phyloP scores from a whole-genome alignment of 2,329 filamentous ascomycete genomes.

The Colletotrichum brevisporum region DNA sequence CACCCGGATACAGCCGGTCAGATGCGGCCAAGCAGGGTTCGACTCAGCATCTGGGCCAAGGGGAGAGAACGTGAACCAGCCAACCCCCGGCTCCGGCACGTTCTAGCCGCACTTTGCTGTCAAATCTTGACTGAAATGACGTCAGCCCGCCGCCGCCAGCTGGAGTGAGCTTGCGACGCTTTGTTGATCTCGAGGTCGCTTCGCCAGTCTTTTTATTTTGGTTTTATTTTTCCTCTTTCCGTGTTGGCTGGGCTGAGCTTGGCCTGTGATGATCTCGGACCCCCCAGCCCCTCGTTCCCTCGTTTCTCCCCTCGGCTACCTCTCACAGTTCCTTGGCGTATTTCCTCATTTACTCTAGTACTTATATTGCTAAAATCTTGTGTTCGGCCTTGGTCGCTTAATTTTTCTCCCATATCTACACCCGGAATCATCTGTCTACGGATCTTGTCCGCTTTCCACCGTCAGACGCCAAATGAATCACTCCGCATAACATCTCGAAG shows the following conservation, averaged over 20 bases:
- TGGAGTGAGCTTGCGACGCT: slow-evolving; percentile 37
- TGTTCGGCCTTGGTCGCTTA: neutral
- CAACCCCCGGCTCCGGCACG: slow-evolving; percentile 32
- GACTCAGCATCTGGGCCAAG: neutral
- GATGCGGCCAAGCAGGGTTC: slow-evolving; percentile 26
- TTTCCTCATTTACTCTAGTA: neutral
- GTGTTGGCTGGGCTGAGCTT: neutral
- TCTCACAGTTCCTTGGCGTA: neutral
- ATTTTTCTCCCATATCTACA: neutral
- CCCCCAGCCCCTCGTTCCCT: neutral
- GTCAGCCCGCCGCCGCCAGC: slow-evolving; percentile 23
- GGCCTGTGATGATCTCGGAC: slow-evolving; percentile 31
- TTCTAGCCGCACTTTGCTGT: slow-evolving; percentile 26
- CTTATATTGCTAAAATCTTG: neutral
- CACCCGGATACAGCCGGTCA: slow-evolving; percentile 22
- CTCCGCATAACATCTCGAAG: neutral
- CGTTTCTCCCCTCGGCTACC: neutral
- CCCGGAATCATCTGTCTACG: neutral
- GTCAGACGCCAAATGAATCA: neutral
- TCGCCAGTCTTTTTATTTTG: neutral
- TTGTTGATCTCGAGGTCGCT: slow-evolving; percentile 27
- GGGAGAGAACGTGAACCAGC: neutral
- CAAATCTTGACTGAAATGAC: slow-evolving; percentile 25
- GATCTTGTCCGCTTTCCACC: neutral
- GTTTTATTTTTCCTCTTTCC: too few species aligned